Evolutionary conservation across 2,329 filamentous ascomycete species (phyloP).

Genomic region (Penicillium crustosum): DNA sequence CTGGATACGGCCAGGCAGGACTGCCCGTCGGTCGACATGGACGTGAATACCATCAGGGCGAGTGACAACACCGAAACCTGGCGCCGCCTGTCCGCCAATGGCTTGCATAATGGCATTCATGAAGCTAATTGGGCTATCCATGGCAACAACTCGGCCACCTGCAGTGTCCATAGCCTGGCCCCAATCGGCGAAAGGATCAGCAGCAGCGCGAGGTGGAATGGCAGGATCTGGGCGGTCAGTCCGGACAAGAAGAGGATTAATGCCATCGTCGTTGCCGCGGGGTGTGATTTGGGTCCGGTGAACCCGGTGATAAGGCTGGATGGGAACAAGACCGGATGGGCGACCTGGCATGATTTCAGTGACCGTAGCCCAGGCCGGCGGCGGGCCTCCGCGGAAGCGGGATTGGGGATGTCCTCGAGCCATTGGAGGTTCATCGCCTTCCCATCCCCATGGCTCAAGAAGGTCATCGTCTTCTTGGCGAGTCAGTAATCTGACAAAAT

Average conservation of each 20-base stretch:
- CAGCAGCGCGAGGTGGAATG: slow-evolving; percentile 37
- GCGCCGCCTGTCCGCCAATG: slow-evolving; percentile 47
- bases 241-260: slow-evolving; percentile 82
- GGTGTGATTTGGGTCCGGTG: slow-evolving; percentile 49
- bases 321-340: slow-evolving; percentile 37
- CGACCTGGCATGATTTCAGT: slow-evolving; percentile 58
- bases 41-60: slow-evolving; percentile 55
- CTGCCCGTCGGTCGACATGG: slow-evolving; percentile 53
- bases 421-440: slow-evolving; percentile 52
- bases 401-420: slow-evolving; percentile 48
- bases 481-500: slow-evolving; percentile 32
- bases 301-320: slow-evolving; percentile 44
- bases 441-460: slow-evolving; percentile 52
- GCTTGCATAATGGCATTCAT: slow-evolving; percentile 60
- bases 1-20: slow-evolving; percentile 56
- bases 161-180: slow-evolving; percentile 52
- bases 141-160: slow-evolving; percentile 45
- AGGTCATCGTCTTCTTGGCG: slow-evolving; percentile 36
- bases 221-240: slow-evolving; percentile 38
- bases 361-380: slow-evolving; percentile 64
- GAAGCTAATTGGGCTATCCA: slow-evolving; percentile 55
- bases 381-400: slow-evolving; percentile 57
- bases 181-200: slow-evolving; percentile 53
- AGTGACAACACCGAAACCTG: slow-evolving; percentile 45
- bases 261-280: slow-evolving; percentile 71